Evolutionary conservation across 257 asterid species (phyloP).

Genomic region (Thymus mandschuricus): DNA sequence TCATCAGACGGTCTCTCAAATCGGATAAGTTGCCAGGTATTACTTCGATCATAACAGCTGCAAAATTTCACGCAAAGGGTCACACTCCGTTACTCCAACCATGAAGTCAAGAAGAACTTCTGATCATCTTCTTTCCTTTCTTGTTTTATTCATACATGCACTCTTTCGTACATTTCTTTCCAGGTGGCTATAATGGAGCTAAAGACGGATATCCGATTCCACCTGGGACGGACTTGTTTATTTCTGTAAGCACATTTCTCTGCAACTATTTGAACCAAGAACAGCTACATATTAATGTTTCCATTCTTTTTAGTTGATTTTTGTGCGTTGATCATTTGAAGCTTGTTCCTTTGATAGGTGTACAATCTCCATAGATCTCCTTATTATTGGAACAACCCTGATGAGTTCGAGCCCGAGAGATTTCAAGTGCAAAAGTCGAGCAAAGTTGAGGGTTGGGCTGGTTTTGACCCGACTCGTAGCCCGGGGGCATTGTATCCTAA

Average conservation of each 20-base stretch:
- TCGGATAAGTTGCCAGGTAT: slow-evolving; percentile 84
- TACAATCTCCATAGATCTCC: slow-evolving; percentile 99
- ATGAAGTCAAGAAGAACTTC: background rate
- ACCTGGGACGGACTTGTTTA: slow-evolving; percentile 81
- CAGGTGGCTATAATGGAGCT: slow-evolving; percentile 87
- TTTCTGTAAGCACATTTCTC: slow-evolving; percentile 60
- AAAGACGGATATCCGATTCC: slow-evolving; percentile 78
- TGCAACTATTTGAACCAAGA: background rate
- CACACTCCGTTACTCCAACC: slow-evolving; percentile 2
- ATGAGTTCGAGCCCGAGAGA: slow-evolving; percentile 93
- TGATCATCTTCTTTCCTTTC: background rate
- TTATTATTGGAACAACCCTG: slow-evolving; percentile 81
- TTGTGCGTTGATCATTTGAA: background rate
- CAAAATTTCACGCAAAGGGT: background rate
- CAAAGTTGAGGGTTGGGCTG: slow-evolving; percentile 89
- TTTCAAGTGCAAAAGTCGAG: slow-evolving; percentile 59
- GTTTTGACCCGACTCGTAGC: slow-evolving; percentile 92
- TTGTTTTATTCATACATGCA: background rate
- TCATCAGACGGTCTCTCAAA: slow-evolving; percentile 87
- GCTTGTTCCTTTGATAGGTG: slow-evolving; percentile 50
- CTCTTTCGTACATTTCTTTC: background rate
- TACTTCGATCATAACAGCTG: background rate
- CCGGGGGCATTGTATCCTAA: slow-evolving; percentile 96
- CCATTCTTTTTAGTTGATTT: background rate
- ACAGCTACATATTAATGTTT: background rate